Conservation (phyloP, 306 rosid genomes). For the Glycine latifolia region DNA sequence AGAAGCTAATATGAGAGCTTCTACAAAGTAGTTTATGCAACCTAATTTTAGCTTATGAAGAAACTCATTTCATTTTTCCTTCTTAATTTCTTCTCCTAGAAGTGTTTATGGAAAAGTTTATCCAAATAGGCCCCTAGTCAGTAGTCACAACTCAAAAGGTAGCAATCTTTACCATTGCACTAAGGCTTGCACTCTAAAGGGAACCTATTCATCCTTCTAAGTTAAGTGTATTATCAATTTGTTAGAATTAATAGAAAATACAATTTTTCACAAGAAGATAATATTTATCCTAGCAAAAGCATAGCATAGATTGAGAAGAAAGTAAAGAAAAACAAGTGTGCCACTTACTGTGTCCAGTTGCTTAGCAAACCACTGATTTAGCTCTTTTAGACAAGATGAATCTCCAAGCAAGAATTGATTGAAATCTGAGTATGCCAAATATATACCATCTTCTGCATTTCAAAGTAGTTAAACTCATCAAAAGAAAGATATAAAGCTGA, state of each 20-base stretch:
- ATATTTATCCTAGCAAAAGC: slow-evolving; percentile 25
- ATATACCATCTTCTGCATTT: slow-evolving; percentile 86
- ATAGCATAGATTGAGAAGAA: slow-evolving; percentile 1
- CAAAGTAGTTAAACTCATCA: slow-evolving; percentile 47
- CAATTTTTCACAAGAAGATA: background rate
- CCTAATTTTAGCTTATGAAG: no score
- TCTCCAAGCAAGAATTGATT: slow-evolving; percentile 86
- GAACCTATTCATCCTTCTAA: background rate
- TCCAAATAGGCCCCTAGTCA: no score
- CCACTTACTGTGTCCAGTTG: slow-evolving; percentile 86
- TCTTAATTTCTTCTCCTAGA: no score
- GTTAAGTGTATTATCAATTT: slow-evolving; percentile 5
- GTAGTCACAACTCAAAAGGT: background rate
- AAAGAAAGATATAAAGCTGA: slow-evolving; percentile 37
- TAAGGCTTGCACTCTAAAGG: slow-evolving; percentile 1
- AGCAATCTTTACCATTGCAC: background rate
- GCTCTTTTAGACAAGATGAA: slow-evolving; percentile 82
- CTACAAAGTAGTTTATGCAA: no score
- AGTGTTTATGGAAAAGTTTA: no score
- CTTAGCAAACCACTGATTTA: slow-evolving; percentile 96
- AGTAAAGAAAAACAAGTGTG: slow-evolving; percentile 3
- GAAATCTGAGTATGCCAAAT: slow-evolving; percentile 92
- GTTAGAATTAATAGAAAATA: background rate
- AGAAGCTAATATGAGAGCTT: no score
- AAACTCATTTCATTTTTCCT: no score